Percentiles rank a stretch among this genome's conserved stretches.
phyloP scores from a whole-genome alignment of 2,329 filamentous ascomycete species.

The Aureobasidium sp. region DNA sequence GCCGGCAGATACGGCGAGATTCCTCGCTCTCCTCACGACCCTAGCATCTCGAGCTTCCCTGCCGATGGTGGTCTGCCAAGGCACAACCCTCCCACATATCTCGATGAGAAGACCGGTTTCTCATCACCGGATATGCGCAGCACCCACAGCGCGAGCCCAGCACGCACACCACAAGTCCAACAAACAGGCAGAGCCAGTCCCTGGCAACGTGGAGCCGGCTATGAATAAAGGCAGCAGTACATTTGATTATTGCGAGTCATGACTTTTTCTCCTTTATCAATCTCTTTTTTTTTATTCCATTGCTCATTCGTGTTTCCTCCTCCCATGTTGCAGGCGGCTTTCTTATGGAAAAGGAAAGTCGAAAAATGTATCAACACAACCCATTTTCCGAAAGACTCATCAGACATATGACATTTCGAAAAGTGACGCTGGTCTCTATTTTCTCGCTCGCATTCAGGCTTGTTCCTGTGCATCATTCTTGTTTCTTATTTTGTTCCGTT shows the following conservation, averaged over 20 bases:
- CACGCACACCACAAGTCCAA: conserved; percentile 15
- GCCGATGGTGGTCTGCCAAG: conserved; percentile 10
- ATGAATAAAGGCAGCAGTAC: conserved; percentile 38
- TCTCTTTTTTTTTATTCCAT: neutral
- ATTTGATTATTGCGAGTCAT: conserved; percentile 6
- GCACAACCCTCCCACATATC: conserved; percentile 15
- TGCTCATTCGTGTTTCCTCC: neutral
- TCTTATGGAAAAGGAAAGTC: neutral
- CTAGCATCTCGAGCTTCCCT: conserved; percentile 13
- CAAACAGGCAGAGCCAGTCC: conserved; percentile 48
- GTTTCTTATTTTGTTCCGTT: neutral
- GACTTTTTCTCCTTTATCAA: neutral
- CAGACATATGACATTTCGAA: neutral
- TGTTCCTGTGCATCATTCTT: neutral
- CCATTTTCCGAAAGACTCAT: neutral
- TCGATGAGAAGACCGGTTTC: conserved; percentile 11
- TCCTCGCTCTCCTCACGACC: conserved; percentile 14
- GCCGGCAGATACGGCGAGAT: conserved; percentile 24
- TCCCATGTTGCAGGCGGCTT: neutral
- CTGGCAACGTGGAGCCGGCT: conserved; percentile 58
- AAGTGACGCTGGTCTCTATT: neutral
- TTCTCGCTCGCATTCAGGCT: neutral
- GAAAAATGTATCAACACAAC: neutral
- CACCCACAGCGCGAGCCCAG: conserved; percentile 11
- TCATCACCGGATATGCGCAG: conserved; percentile 8